Evolutionary conservation across 352 stramenopile genomes (phyloP).

Genomic region (Pythium folliculosum): DNA sequence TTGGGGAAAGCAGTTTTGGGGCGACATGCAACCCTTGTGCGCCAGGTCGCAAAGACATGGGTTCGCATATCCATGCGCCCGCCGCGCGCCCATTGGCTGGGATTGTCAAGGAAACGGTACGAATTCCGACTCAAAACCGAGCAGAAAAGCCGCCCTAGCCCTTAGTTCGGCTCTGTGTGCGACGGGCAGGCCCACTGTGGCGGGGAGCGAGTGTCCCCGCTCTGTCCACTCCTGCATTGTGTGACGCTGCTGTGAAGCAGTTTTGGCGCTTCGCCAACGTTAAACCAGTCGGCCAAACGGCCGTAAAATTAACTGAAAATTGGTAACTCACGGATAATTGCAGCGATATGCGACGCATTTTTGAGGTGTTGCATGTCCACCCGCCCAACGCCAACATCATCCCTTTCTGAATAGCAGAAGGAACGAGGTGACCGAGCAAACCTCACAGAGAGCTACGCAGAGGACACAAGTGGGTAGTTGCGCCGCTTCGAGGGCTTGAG

Average conservation of each 20-base stretch:
- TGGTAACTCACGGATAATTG: constrained; percentile 12
- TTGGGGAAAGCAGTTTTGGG: background rate
- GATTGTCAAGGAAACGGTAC: constrained; percentile 29
- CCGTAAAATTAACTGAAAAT: constrained; percentile 27
- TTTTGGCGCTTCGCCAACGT: constrained; percentile 15
- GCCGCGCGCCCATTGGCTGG: constrained; percentile 24
- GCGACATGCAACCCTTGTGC: background rate
- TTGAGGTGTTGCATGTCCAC: constrained; percentile 15
- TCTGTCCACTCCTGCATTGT: background rate
- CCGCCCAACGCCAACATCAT: background rate
- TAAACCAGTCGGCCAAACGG: constrained; percentile 25
- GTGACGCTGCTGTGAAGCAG: constrained; percentile 5
- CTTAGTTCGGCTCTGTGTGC: constrained; percentile 8
- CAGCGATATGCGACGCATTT: constrained; percentile 8
- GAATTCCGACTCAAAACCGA: constrained; percentile 10
- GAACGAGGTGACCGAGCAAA: too few species aligned
- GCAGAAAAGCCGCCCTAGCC: constrained; percentile 20
- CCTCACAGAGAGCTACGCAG: too few species aligned
- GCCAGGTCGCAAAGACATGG: constrained; percentile 31
- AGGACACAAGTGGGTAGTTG: too few species aligned
- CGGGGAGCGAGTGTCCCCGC: too few species aligned
- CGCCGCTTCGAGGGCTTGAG: background rate
- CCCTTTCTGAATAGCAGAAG: too few species aligned
- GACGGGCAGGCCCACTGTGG: background rate
- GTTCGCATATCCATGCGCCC: constrained; percentile 30